Percentiles rank a stretch among this genome's conserved stretches.
Conservation (phyloP, 2,329 filamentous ascomycete species). For the Didymella lethalis region DNA sequence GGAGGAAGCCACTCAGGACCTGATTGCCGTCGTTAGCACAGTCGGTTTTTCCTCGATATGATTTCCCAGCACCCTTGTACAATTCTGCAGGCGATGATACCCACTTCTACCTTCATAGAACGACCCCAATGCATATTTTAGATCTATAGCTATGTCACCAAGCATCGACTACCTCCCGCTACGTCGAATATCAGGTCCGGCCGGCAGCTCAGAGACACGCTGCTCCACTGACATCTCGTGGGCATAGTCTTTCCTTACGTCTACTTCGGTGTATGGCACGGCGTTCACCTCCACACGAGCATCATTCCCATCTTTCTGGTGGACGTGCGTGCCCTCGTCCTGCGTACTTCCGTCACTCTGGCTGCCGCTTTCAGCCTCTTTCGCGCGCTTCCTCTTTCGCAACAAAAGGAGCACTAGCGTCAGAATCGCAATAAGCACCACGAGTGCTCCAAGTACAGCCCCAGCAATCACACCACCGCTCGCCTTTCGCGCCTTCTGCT, state of each 20-base stretch:
- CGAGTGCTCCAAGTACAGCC: background rate
- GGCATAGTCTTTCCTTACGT: background rate
- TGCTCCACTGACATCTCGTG: conserved; percentile 1
- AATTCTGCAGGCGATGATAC: conserved; percentile 12
- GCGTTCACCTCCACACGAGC: background rate
- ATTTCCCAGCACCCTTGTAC: background rate
- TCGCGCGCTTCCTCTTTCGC: background rate
- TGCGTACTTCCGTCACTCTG: background rate
- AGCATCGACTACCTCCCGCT: background rate
- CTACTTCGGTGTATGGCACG: background rate
- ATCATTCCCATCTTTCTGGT: background rate
- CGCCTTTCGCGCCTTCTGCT: background rate
- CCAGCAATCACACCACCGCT: background rate
- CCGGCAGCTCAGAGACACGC: conserved; percentile 5
- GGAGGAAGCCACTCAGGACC: conserved; percentile 39
- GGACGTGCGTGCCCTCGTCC: background rate
- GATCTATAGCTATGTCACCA: background rate
- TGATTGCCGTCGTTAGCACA: background rate
- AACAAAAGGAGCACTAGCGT: background rate
- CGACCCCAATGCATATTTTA: background rate
- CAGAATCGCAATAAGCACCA: background rate
- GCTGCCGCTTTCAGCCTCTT: background rate
- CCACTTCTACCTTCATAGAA: conserved; percentile 6
- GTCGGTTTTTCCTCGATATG: background rate
- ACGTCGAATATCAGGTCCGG: background rate